Evolutionary conservation across 2,329 filamentous ascomycete species (phyloP).

Genomic region (Calonectria pauciramosa): DNA sequence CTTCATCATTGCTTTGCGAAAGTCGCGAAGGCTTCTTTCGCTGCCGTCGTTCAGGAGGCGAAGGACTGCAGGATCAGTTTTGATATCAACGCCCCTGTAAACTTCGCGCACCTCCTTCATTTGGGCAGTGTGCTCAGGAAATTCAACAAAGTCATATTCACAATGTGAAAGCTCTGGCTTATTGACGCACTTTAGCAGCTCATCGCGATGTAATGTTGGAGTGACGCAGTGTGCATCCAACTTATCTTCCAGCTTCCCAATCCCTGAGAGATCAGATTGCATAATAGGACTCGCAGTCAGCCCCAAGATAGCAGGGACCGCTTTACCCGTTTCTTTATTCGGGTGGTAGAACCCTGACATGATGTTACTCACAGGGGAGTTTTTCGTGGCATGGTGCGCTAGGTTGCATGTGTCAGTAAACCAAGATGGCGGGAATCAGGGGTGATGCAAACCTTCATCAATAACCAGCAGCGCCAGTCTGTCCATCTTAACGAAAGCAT

Average conservation of each 20-base stretch:
- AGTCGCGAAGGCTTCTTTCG: conserved; percentile 54
- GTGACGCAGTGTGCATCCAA: conserved; percentile 78
- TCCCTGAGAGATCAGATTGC: conserved; percentile 65
- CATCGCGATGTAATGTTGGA: conserved; percentile 76
- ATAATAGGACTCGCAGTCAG: conserved; percentile 85
- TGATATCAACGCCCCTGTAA: conserved; percentile 64
- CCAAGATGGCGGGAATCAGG: neutral
- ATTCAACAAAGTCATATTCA: conserved; percentile 45
- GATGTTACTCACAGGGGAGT: conserved; percentile 76
- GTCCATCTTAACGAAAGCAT: conserved; percentile 78
- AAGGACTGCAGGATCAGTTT: conserved; percentile 72
- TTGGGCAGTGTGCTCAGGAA: conserved; percentile 44
- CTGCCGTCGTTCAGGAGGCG: conserved; percentile 59
- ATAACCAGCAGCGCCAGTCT: conserved; percentile 80
- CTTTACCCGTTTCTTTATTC: conserved; percentile 51
- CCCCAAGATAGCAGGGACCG: conserved; percentile 78
- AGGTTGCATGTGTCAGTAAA: conserved; percentile 28
- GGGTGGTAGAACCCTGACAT: conserved; percentile 80
- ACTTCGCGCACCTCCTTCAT: conserved; percentile 61
- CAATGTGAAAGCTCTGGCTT: conserved; percentile 68
- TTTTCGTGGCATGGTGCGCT: conserved; percentile 82
- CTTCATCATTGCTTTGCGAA: conserved; percentile 57
- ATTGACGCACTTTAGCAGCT: conserved; percentile 78
- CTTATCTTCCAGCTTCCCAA: conserved; percentile 76
- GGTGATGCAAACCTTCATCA: conserved; percentile 77